phyloP scores from a whole-genome alignment of 2,329 filamentous ascomycete species.

The Xylariaceae sp. region DNA sequence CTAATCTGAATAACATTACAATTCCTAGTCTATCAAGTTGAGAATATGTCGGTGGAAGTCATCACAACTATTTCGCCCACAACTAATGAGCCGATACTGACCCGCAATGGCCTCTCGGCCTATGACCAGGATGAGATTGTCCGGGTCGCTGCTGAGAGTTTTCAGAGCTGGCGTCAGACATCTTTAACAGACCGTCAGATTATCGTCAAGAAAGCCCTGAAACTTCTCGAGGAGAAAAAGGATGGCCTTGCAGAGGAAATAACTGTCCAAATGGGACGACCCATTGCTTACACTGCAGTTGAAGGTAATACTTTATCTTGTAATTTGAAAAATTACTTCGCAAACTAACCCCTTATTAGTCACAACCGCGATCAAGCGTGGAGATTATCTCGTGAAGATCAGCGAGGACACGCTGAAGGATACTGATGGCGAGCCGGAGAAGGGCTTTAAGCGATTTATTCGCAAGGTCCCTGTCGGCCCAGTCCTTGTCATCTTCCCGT shows the following conservation, averaged over 20 bases:
- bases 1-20: background rate
- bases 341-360: constrained; percentile 47
- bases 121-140: constrained; percentile 74
- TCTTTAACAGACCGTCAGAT: constrained; percentile 73
- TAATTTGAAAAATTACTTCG: background rate
- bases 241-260: constrained; percentile 83
- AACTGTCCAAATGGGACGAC: constrained; percentile 93
- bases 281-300: constrained; percentile 81
- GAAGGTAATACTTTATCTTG: constrained; percentile 50
- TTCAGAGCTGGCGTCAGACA: constrained; percentile 76
- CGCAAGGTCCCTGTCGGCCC: constrained; percentile 86
- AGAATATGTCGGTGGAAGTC: constrained; percentile 64
- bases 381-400: constrained; percentile 83
- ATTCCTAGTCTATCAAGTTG: background rate
- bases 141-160: constrained; percentile 71
- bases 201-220: constrained; percentile 79
- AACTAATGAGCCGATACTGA: constrained; percentile 83
- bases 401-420: constrained; percentile 78
- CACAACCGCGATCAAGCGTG: constrained; percentile 80
- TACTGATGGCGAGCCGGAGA: constrained; percentile 79
- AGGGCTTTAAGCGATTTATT: constrained; percentile 89
- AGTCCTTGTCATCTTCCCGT: constrained; percentile 87
- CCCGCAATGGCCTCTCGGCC: constrained; percentile 72
- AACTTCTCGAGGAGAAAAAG: constrained; percentile 68
- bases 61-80: constrained; percentile 85